Conservation (phyloP, 257 asterid genomes). For the Nemophila menziesii region DNA sequence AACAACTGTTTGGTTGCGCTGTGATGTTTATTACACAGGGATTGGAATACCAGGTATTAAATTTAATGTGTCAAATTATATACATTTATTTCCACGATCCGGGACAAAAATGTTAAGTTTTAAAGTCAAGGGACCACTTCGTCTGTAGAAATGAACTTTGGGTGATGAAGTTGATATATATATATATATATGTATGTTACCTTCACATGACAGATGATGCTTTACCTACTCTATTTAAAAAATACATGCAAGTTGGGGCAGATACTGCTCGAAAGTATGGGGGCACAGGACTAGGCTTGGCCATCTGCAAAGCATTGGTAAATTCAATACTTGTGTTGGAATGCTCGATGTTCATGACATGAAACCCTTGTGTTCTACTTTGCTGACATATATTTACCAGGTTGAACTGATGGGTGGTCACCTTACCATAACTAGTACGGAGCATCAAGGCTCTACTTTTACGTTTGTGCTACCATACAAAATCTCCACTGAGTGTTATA, state of each 20-base stretch:
- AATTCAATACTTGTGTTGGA: too few relatives aligned
- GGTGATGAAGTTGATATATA: not conserved
- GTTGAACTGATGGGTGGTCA: too few relatives aligned
- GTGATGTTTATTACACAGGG: conserved; percentile 82
- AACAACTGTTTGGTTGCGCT: conserved; percentile 63
- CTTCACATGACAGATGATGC: conserved; percentile 72
- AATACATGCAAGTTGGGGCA: conserved; percentile 88
- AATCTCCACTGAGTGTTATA: too few relatives aligned
- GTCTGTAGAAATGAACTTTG: not conserved
- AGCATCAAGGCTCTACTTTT: too few relatives aligned
- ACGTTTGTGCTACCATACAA: too few relatives aligned
- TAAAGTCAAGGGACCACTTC: not conserved
- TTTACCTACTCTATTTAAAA: conserved; percentile 65
- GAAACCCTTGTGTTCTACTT: not conserved
- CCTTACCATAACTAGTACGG: too few relatives aligned
- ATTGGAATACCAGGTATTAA: conserved; percentile 84
- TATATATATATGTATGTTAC: conserved; percentile 4
- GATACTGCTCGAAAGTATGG: conserved; percentile 94
- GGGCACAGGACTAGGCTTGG: conserved; percentile 91
- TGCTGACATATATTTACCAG: not conserved
- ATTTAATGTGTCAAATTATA: not conserved
- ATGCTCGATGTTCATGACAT: not conserved
- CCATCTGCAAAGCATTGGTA: conserved; percentile 89
- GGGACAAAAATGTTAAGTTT: too few relatives aligned
- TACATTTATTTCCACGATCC: too few relatives aligned